These are phyloP conservation scores for Calvatia gigantea DNA, from an alignment of 768 basidiomycete genomes.

Conservation along the genomic window DNA sequence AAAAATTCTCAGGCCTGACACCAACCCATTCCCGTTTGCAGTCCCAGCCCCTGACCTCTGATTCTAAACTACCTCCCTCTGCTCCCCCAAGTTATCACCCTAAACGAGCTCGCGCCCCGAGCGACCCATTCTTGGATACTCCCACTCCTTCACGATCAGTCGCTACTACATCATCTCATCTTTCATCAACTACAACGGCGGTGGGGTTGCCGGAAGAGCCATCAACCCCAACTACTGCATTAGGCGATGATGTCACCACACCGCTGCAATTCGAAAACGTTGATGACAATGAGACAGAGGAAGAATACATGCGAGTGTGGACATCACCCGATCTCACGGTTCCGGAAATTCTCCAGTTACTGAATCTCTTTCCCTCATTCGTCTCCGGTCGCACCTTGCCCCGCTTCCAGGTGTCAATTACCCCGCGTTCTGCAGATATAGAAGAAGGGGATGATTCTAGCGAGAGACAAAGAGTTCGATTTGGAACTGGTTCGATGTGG, in stretches of 20 bases:
- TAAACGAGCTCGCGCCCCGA: constrained; percentile 70
- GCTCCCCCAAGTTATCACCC: constrained; percentile 41
- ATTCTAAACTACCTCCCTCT: constrained; percentile 30
- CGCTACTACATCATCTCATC: constrained; percentile 51
- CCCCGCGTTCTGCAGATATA: constrained; percentile 47
- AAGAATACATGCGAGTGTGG: constrained; percentile 72
- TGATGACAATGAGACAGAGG: constrained; percentile 30
- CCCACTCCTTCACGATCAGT: constrained; percentile 50
- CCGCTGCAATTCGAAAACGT: constrained; percentile 22
- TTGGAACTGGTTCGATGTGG: constrained; percentile 87
- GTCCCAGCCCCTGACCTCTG: constrained; percentile 49
- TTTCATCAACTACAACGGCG: constrained; percentile 30
- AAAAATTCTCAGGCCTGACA: constrained; percentile 32
- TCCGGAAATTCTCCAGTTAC: constrained; percentile 64
- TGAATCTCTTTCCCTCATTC: constrained; percentile 76
- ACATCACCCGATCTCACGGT: constrained; percentile 76
- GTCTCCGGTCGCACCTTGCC: constrained; percentile 67
- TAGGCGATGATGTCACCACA: constrained; percentile 35
- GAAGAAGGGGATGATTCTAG: constrained; percentile 66
- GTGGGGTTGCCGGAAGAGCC: constrained; percentile 30
- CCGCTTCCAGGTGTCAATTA: constrained; percentile 51
- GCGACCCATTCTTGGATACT: constrained; percentile 78
- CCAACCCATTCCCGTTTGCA: constrained; percentile 50
- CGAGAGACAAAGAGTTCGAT: constrained; percentile 56
- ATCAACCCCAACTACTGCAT: constrained; percentile 32